Conservation (phyloP, 2,329 filamentous ascomycete species). For the Penicillium sp. region DNA sequence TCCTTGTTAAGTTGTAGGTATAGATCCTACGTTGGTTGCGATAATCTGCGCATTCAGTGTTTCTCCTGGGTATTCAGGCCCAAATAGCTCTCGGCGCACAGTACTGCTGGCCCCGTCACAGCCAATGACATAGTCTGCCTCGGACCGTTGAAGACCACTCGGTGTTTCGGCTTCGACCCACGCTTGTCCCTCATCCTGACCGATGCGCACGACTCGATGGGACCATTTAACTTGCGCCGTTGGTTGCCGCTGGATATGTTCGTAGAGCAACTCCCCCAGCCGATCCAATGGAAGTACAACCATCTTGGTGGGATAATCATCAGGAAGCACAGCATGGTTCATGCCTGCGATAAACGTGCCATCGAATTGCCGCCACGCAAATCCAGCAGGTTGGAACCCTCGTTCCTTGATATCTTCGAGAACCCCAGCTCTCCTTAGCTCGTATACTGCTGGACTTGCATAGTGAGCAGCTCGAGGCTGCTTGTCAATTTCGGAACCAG, state of each 20-base stretch:
- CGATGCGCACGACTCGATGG: conserved; percentile 49
- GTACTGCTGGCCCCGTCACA: conserved; percentile 51
- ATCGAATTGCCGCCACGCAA: conserved; percentile 48
- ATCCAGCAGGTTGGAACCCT: conserved; percentile 44
- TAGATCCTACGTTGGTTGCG: conserved; percentile 55
- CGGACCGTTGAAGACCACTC: conserved; percentile 6
- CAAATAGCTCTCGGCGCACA: conserved; percentile 54
- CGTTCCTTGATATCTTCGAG: conserved; percentile 50
- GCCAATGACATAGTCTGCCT: conserved; percentile 57
- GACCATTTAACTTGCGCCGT: conserved; percentile 46
- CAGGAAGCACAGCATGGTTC: conserved; percentile 22
- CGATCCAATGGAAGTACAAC: conserved; percentile 47
- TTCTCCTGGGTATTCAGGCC: conserved; percentile 57
- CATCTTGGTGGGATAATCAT: conserved; percentile 38
- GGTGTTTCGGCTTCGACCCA: conserved; percentile 39
- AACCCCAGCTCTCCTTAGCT: conserved; percentile 60
- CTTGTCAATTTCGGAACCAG: conserved; percentile 54
- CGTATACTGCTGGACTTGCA: conserved; percentile 58
- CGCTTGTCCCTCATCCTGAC: conserved; percentile 48
- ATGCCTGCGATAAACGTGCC: conserved; percentile 35
- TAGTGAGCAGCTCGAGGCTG: conserved; percentile 65
- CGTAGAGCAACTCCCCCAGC: conserved; percentile 44
- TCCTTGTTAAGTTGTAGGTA: no score
- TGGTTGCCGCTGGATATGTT: conserved; percentile 35
- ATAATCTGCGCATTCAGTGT: conserved; percentile 63